phyloP scores from a whole-genome alignment of 1,284 basidiomycete species.

The Ganoderma resinaceum region DNA sequence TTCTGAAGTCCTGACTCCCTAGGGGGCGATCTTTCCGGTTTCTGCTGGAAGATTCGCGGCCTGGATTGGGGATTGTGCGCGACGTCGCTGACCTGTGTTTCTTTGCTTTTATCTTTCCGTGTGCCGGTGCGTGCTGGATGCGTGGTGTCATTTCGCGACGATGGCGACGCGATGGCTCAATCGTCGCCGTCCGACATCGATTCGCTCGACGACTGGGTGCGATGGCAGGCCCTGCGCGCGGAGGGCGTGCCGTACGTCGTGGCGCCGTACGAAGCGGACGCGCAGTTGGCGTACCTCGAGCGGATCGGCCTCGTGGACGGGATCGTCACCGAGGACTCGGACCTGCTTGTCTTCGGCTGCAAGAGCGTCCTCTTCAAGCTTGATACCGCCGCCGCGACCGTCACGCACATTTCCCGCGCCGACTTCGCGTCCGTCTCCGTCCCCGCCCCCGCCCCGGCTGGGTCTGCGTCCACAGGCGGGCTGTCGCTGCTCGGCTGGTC shows the following conservation, averaged over 20 bases:
- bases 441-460: conserved; percentile 70
- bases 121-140: neutral
- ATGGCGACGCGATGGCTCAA: neutral
- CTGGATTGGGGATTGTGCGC: conserved; percentile 10
- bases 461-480: conserved; percentile 68
- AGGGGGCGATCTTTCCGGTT: neutral
- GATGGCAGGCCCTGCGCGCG: conserved; percentile 76
- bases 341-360: conserved; percentile 97
- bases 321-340: conserved; percentile 98
- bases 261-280: conserved; percentile 98
- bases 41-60: conserved; percentile 24
- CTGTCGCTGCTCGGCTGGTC: conserved; percentile 91
- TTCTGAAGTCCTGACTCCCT: no score
- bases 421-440: conserved; percentile 74
- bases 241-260: conserved; percentile 89
- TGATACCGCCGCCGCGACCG: conserved; percentile 75
- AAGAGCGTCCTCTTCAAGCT: conserved; percentile 88
- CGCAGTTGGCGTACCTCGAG: conserved; percentile 95
- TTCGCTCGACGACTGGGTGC: conserved; percentile 8
- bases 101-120: conserved; percentile 1
- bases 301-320: conserved; percentile 85
- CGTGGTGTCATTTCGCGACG: conserved; percentile 8
- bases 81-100: conserved; percentile 3
- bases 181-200: neutral
- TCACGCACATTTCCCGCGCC: conserved; percentile 81